A percentile compares a stretch with the other conserved stretches of the same genome.
Conservation (phyloP, 129 eudicot species). For the Deinandra increscens region DNA sequence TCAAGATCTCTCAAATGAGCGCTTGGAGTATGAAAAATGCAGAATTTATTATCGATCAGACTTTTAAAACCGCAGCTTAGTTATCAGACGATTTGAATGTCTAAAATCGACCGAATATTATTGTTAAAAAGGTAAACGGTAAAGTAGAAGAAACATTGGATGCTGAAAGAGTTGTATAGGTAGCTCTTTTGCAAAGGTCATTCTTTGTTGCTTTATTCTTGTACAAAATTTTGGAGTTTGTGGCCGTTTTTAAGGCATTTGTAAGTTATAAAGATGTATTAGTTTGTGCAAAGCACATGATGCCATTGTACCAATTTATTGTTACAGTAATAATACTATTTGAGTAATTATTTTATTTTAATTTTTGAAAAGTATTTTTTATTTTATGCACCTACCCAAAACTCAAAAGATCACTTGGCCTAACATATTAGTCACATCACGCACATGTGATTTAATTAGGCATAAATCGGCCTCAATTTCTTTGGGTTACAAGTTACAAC, state of each 20-base stretch:
- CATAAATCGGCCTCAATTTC: not conserved
- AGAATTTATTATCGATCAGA: conserved; percentile 32
- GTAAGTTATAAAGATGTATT: conserved; percentile 19
- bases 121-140: conserved; percentile 11
- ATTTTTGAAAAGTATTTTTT: too few species aligned
- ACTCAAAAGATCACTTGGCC: conserved; percentile 18
- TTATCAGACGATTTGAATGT: not conserved
- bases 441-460: too few species aligned
- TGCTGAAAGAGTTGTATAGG: conserved; percentile 27
- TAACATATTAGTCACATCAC: not conserved
- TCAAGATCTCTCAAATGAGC: conserved; percentile 41
- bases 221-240: conserved; percentile 30
- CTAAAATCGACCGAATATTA: not conserved
- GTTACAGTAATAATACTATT: conserved; percentile 32
- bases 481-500: not conserved
- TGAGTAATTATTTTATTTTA: not conserved
- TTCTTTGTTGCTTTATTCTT: conserved; percentile 35
- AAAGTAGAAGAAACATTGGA: conserved; percentile 20
- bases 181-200: conserved; percentile 33
- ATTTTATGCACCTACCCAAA: too few species aligned
- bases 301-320: conserved; percentile 38
- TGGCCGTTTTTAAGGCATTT: conserved; percentile 25
- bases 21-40: conserved; percentile 80
- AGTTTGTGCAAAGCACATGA: conserved; percentile 33
- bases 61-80: conserved; percentile 5